Evolutionary conservation across 805 yeast genomes (phyloP).

Genomic region (Dipodascopsis tothii): DNA sequence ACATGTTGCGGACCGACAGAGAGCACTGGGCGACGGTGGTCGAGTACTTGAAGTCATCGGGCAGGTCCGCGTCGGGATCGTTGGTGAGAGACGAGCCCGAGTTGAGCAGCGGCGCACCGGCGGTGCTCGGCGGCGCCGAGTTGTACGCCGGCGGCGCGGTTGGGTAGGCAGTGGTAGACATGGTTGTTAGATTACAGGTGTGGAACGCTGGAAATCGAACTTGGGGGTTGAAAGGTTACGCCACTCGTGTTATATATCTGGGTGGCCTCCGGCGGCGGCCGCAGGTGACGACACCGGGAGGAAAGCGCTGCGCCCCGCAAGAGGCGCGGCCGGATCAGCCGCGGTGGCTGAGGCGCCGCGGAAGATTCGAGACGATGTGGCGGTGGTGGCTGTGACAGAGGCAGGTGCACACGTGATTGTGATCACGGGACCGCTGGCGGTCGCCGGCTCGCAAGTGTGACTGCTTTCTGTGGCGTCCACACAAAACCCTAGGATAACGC

Average conservation of each 20-base stretch:
- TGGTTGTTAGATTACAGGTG: no score
- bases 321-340: no score
- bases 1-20: conserved; percentile 63
- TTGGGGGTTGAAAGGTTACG: background rate
- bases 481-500: background rate
- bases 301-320: no score
- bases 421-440: no score
- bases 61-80: conserved; percentile 19
- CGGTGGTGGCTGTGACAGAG: no score
- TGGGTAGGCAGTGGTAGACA: conserved; percentile 3
- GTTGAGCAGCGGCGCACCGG: background rate
- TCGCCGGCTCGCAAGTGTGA: no score
- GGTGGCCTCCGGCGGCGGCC: background rate
- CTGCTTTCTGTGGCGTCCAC: background rate
- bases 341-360: background rate
- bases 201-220: no score
- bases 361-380: background rate
- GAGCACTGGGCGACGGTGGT: conserved; percentile 73
- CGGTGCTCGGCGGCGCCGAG: conserved; percentile 1
- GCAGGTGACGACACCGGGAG: background rate
- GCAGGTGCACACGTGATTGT: no score
- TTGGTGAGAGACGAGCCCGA: no score
- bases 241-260: background rate
- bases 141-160: conserved; percentile 19
- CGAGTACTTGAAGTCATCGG: conserved; percentile 70